phyloP scores from a whole-genome alignment of 1,284 basidiomycete species.

The Tilletia horrida region DNA sequence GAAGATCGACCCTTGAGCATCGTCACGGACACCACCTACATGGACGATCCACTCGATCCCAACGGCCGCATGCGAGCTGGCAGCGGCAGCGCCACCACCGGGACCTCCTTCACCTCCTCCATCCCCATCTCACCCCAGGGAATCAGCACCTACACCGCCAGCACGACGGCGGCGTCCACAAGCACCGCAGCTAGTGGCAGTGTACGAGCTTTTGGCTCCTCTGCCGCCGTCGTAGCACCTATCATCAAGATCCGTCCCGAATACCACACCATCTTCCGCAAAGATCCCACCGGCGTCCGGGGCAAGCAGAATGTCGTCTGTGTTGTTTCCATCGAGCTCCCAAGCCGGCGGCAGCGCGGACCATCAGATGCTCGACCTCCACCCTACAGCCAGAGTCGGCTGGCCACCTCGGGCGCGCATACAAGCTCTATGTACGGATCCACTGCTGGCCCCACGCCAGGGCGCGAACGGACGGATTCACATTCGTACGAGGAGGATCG shows the following conservation, averaged over 20 bases:
- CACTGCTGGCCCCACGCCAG: background rate
- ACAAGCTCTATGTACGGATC: background rate
- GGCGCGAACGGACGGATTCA: background rate
- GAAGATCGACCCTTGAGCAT: no score
- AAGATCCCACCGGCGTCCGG: constrained; percentile 47
- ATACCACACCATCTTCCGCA: constrained; percentile 73
- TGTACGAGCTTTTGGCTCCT: background rate
- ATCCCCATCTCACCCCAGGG: no score
- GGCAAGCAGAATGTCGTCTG: constrained; percentile 75
- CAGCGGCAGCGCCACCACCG: no score
- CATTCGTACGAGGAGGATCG: background rate
- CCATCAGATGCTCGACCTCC: background rate
- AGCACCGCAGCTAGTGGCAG: no score
- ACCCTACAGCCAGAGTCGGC: background rate
- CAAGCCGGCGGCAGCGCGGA: constrained; percentile 63
- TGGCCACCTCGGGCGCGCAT: background rate
- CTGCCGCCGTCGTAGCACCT: constrained; percentile 68
- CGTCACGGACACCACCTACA: no score
- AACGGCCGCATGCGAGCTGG: no score
- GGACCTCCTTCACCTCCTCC: no score
- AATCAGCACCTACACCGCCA: no score
- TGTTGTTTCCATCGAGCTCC: constrained; percentile 82
- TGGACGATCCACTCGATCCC: no score
- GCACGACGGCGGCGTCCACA: no score
- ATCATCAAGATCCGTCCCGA: constrained; percentile 84